Percentiles rank a stretch among this genome's conserved stretches.
Conservation (phyloP, 257 asterid genomes). For the Eucommia ulmoides region DNA sequence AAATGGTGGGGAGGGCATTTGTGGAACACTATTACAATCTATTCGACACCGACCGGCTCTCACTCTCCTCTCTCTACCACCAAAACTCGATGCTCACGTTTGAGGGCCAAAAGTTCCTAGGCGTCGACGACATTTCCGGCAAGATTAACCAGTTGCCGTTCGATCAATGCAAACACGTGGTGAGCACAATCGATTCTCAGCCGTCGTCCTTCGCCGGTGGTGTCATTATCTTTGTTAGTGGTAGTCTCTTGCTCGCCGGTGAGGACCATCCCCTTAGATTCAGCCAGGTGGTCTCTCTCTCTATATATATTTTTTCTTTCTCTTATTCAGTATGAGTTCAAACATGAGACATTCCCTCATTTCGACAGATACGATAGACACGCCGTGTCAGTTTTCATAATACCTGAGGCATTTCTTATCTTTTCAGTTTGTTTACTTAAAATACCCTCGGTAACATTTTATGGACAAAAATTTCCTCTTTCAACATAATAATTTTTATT, state of each 20-base stretch:
- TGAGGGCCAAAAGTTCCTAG: slow-evolving; percentile 40
- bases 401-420: no score
- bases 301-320: neutral
- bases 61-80: slow-evolving; percentile 37
- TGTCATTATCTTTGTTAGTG: slow-evolving; percentile 39
- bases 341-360: no score
- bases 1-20: slow-evolving; percentile 38
- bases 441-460: no score
- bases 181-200: slow-evolving; percentile 46
- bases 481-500: no score
- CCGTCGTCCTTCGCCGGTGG: slow-evolving; percentile 35
- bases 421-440: no score
- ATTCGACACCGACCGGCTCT: slow-evolving; percentile 27
- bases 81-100: slow-evolving; percentile 40
- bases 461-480: no score
- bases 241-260: slow-evolving; percentile 40
- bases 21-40: slow-evolving; percentile 36
- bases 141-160: slow-evolving; percentile 37
- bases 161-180: slow-evolving; percentile 46
- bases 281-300: slow-evolving; percentile 40
- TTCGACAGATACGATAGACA: no score
- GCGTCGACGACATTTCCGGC: slow-evolving; percentile 22
- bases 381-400: no score
- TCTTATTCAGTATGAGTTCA: no score
- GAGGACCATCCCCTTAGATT: slow-evolving; percentile 51